Percentiles rank a stretch among this genome's conserved stretches.
phyloP scores from a whole-genome alignment of 257 asterid species.

The Ilex aquifolium region DNA sequence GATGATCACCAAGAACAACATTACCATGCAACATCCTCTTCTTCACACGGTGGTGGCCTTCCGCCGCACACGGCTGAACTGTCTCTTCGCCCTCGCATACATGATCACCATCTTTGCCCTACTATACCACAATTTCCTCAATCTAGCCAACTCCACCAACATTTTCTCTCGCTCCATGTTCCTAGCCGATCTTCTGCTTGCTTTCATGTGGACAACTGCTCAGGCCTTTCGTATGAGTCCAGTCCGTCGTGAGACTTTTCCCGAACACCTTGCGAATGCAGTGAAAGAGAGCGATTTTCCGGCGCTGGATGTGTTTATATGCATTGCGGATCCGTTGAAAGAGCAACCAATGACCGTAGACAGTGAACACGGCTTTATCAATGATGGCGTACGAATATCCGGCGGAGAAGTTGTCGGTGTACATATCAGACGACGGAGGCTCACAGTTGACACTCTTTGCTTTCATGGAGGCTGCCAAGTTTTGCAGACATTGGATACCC shows the following conservation, averaged over 20 bases:
- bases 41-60: conserved; percentile 38
- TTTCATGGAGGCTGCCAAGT: conserved; percentile 73
- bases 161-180: conserved; percentile 27
- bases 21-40: too few relatives aligned
- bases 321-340: conserved; percentile 76
- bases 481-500: conserved; percentile 58
- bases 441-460: conserved; percentile 66
- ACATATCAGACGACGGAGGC: conserved; percentile 78
- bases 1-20: conserved; percentile 7
- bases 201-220: conserved; percentile 57
- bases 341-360: conserved; percentile 66
- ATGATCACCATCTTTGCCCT: conserved; percentile 29
- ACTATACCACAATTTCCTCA: conserved; percentile 39
- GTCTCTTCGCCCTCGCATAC: conserved; percentile 53
- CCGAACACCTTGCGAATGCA: conserved; percentile 22
- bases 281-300: conserved; percentile 36
- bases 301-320: conserved; percentile 54
- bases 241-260: conserved; percentile 32
- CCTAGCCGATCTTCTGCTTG: conserved; percentile 43
- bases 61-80: conserved; percentile 52
- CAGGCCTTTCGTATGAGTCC: conserved; percentile 69
- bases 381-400: conserved; percentile 77
- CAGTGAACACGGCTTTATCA: conserved; percentile 63
- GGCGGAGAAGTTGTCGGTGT: conserved; percentile 56
- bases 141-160: conserved; percentile 29